A percentile compares a stretch with the other conserved stretches of the same genome.
Conservation (phyloP, 179 eudicot genomes). For the Silene vulgaris region DNA sequence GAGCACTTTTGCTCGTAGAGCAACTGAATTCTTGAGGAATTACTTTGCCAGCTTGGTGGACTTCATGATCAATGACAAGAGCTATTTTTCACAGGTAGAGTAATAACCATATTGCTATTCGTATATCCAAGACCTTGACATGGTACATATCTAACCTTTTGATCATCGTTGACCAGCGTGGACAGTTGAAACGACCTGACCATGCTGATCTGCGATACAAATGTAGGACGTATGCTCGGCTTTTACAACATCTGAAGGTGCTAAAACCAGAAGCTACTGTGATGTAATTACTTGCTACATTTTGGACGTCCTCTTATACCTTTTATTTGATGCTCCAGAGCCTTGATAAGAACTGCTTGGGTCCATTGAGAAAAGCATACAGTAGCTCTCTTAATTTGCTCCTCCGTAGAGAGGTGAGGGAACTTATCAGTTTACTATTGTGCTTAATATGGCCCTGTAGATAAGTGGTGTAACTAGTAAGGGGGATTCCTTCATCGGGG, state of each 20-base stretch:
- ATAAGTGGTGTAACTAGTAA: not conserved
- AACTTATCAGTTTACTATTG: slow-evolving; percentile 1
- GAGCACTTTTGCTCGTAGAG: slow-evolving; percentile 73
- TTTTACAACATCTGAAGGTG: slow-evolving; percentile 91
- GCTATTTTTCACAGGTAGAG: slow-evolving; percentile 89
- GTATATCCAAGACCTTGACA: slow-evolving; percentile 1
- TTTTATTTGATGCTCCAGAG: slow-evolving; percentile 42
- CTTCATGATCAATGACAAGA: slow-evolving; percentile 91
- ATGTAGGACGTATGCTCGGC: slow-evolving; percentile 99
- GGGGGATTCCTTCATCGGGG: not conserved
- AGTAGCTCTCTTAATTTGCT: slow-evolving; percentile 90
- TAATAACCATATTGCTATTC: slow-evolving; percentile 13
- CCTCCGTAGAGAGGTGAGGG: slow-evolving; percentile 78
- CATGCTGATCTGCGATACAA: slow-evolving; percentile 93
- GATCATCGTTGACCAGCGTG: slow-evolving; percentile 56
- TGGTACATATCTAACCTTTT: slow-evolving; percentile 15
- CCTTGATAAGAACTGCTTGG: slow-evolving; percentile 78
- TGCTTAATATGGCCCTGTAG: not conserved
- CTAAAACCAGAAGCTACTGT: not conserved
- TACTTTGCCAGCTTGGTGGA: slow-evolving; percentile 92
- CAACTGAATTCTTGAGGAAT: slow-evolving; percentile 80
- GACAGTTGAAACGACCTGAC: slow-evolving; percentile 93
- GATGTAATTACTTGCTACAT: not conserved
- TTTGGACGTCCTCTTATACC: slow-evolving; percentile 14
- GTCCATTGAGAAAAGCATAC: slow-evolving; percentile 84